phyloP scores from a whole-genome alignment of 2,329 filamentous ascomycete species.

The Aspergillus brunneoviolaceus region DNA sequence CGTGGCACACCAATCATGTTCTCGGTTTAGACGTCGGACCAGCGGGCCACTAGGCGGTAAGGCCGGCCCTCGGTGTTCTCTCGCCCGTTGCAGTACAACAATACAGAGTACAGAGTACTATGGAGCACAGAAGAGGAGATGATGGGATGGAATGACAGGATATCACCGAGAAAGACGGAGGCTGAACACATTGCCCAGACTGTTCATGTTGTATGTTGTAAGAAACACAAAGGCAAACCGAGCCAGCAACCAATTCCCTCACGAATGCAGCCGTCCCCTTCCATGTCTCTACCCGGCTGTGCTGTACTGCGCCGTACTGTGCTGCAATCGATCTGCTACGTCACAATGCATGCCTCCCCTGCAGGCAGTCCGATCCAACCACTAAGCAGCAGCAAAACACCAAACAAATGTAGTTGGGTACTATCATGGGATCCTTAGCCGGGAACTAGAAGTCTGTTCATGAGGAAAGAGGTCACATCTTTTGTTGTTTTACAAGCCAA shows the following conservation, averaged over 20 bases:
- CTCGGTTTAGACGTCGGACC: slow-evolving; percentile 27
- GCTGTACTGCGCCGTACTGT: background rate
- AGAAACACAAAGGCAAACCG: background rate
- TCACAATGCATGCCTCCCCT: slow-evolving; percentile 6
- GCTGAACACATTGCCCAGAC: no score
- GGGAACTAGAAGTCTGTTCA: background rate
- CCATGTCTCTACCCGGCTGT: background rate
- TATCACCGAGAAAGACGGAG: background rate
- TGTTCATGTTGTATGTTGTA: no score
- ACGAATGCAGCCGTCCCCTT: background rate
- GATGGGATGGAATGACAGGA: background rate
- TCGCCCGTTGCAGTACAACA: background rate
- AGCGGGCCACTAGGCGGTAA: slow-evolving; percentile 15
- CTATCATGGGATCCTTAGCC: background rate
- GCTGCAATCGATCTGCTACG: background rate
- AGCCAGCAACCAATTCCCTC: background rate
- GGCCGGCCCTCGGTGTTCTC: slow-evolving; percentile 16
- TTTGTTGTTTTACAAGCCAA: background rate
- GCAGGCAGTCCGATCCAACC: background rate
- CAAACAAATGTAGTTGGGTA: background rate
- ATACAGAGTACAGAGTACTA: background rate
- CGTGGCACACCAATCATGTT: slow-evolving; percentile 30
- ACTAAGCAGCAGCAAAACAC: background rate
- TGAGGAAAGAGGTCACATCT: background rate
- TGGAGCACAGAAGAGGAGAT: background rate